Conservation (phyloP, 208 protist genomes). For the Leishmania amazonensis region DNA sequence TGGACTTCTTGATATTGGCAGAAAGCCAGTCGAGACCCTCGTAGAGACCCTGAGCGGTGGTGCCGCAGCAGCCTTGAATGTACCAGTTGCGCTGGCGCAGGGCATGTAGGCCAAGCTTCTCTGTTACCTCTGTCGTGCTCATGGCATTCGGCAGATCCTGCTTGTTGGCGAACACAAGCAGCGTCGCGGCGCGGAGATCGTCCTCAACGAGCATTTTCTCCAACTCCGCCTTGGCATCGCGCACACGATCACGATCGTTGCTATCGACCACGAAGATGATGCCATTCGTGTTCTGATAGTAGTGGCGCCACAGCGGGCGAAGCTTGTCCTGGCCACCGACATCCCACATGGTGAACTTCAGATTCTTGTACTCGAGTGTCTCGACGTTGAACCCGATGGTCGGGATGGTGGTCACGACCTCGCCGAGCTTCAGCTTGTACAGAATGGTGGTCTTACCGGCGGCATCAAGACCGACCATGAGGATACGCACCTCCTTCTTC, state of each 20-base stretch:
- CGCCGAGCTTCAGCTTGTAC: conserved; percentile 97
- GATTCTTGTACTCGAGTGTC: conserved; percentile 97
- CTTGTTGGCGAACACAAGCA: conserved; percentile 99
- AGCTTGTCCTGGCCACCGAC: conserved; percentile 97
- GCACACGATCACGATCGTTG: conserved; percentile 94
- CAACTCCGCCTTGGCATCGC: conserved; percentile 92
- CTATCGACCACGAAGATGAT: conserved; percentile 98
- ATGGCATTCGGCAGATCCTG: conserved; percentile 99
- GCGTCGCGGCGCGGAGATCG: conserved; percentile 95
- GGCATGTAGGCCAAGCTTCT: conserved; percentile 95
- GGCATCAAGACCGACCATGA: conserved; percentile 98
- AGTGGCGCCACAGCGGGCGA: conserved; percentile 96
- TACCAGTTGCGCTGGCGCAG: conserved; percentile 94
- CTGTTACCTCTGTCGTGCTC: conserved; percentile 95
- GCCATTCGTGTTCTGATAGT: conserved; percentile 97
- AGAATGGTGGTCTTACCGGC: conserved; percentile 98
- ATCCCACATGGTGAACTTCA: conserved; percentile 97
- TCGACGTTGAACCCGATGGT: conserved; percentile 98
- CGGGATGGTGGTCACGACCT: conserved; percentile 96
- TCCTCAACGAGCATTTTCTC: conserved; percentile 97
- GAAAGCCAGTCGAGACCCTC: conserved; percentile 94
- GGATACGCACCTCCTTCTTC: conserved; percentile 96
- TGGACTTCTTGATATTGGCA: conserved; percentile 84
- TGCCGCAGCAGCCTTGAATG: conserved; percentile 93
- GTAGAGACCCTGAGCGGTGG: conserved; percentile 92